Percentiles rank a stretch among this genome's conserved stretches.
These are phyloP conservation scores for Ceratobasidium sp. DNA, from an alignment of 1,284 basidiomycete genomes.

Conservation along the genomic window DNA sequence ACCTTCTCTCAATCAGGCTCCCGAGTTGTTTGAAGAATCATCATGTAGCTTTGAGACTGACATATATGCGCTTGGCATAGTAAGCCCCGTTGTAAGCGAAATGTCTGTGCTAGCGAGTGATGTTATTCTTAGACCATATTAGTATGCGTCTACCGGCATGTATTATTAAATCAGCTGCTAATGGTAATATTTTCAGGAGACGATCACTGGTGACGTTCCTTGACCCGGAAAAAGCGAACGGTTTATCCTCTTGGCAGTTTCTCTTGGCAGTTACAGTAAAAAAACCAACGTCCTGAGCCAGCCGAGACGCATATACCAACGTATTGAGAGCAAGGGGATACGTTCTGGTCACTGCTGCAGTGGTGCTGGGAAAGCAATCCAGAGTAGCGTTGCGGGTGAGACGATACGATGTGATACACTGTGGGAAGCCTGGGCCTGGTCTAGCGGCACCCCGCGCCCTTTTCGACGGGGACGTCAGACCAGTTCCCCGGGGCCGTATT, in stretches of 20 bases:
- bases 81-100: background rate
- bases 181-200: conserved; percentile 2
- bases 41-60: background rate
- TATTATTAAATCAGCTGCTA: no score
- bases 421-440: no score
- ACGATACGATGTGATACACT: no score
- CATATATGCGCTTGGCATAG: background rate
- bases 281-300: background rate
- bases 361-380: conserved; percentile 13
- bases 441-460: no score
- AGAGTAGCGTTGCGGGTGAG: no score
- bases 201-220: conserved; percentile 6
- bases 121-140: conserved; percentile 6
- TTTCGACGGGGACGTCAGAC: no score
- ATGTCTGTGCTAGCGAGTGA: background rate
- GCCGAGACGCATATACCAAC: background rate
- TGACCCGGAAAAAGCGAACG: background rate
- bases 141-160: background rate
- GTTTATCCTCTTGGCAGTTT: background rate
- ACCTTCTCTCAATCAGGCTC: background rate
- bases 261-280: background rate
- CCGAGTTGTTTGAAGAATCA: conserved; percentile 10
- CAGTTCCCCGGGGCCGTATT: no score
- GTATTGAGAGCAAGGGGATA: background rate
- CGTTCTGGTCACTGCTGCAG: conserved; percentile 16